Percentiles rank a stretch among this genome's conserved stretches.
phyloP scores from a whole-genome alignment of 352 stramenopile genomes.

The Elongisporangium anandrum region DNA sequence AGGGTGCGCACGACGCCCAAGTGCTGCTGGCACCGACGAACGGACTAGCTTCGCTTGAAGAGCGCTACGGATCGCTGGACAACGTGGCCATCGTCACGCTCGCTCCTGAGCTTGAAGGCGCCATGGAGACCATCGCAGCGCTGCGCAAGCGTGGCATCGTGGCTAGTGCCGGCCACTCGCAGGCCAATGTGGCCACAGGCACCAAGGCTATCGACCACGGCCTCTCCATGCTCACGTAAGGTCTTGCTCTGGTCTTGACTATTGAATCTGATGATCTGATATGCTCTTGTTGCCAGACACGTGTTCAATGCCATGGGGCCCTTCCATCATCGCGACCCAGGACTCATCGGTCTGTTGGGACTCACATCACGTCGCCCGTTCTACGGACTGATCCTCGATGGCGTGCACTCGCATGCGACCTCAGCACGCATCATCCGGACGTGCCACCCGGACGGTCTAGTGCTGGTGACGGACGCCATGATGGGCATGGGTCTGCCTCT shows the following conservation, averaged over 20 bases:
- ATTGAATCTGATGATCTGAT: not conserved
- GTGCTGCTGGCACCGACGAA: slow-evolving; percentile 41
- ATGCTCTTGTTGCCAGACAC: slow-evolving; percentile 29
- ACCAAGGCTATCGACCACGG: slow-evolving; percentile 60
- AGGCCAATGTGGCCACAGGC: slow-evolving; percentile 63
- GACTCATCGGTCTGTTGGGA: slow-evolving; percentile 84
- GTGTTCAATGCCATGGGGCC: slow-evolving; percentile 91
- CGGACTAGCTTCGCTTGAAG: slow-evolving; percentile 38
- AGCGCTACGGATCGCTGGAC: slow-evolving; percentile 53
- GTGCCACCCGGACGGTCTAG: slow-evolving; percentile 66
- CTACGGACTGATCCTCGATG: slow-evolving; percentile 87
- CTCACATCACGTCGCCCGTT: slow-evolving; percentile 34
- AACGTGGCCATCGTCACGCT: slow-evolving; percentile 82
- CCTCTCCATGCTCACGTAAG: slow-evolving; percentile 78
- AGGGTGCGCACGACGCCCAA: slow-evolving; percentile 71
- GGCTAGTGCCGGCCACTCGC: slow-evolving; percentile 74
- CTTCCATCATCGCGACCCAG: slow-evolving; percentile 89
- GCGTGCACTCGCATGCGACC: slow-evolving; percentile 78
- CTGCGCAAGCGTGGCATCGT: slow-evolving; percentile 43
- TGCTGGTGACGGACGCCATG: slow-evolving; percentile 86
- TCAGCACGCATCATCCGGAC: slow-evolving; percentile 80
- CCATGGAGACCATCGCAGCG: slow-evolving; percentile 40
- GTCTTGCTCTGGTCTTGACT: not conserved
- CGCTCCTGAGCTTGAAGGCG: slow-evolving; percentile 79
- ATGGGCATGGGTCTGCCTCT: slow-evolving; percentile 74